Evolutionary conservation across 306 rosid genomes (phyloP), one percentile per base, ranked within the genome.

Genomic region (Oxytropis ochrocephala): DNA sequence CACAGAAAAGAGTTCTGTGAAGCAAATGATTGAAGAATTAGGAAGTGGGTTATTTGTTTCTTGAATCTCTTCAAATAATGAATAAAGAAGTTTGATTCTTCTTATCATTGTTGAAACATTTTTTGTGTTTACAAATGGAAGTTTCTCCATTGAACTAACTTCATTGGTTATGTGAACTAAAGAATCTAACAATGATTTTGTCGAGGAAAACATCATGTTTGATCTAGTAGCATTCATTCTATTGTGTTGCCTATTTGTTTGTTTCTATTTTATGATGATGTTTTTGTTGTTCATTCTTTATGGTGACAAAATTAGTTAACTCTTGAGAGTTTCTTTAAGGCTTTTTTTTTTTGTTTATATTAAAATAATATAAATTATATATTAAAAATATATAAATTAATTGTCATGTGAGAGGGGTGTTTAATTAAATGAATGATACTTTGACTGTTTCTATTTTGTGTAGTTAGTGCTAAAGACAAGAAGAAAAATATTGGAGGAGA

Each of bases 1-100:
- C 78, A 90, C 96, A 2, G 88, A 84, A 79, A 86, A 88, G 56
- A 94, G 89, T 74, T 94, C 98, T 0, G 96, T 85, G 77, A 94
- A 86, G 47, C 97, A 94, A 1, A 94, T 84, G 79, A 90, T 78
- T 11, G 97, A 88, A 53, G 98, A 85, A 24, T 90, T 95, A 56
- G 98, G 97, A 60, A 90, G 88, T 29, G 84, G 81, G 4, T 74
- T 56, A 41, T 73, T 74, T 12, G 85, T 67, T 53, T 88, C 98
- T 69, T 81, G 89, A 79, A 94, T 83, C 80, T 90, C 97, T 64
- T 88, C 97, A 72, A 94, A 90, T 79, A 94, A 79, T 30, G 89
- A 87, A 47, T 84, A 86, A 62, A 94, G 96, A 76, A 94, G 91
- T 83, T 82, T 90, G 78, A 88, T 74, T 82, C 94, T 90, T 42